Percentiles rank a stretch among this genome's conserved stretches.
Conservation (phyloP, 1,139 yeast species). For the Candida pseudoviswanathii region DNA sequence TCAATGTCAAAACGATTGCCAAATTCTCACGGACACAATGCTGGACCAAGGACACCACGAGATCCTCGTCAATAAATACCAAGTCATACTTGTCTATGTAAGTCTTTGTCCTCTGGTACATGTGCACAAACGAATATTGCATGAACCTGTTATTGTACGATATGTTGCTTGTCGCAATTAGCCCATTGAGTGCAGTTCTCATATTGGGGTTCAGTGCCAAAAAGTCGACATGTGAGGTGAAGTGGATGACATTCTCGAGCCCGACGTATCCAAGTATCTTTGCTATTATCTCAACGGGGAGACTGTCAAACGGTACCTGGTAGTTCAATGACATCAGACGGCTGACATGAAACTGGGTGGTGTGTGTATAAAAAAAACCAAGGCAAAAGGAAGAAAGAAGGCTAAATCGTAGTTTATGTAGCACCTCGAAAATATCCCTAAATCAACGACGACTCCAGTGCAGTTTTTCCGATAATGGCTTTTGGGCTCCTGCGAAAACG, state of each 20-base stretch:
- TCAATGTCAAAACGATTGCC: conserved; percentile 18
- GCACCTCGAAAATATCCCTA: neutral
- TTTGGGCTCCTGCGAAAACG: neutral
- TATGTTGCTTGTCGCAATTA: conserved; percentile 11
- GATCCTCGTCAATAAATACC: conserved; percentile 9
- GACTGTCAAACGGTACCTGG: neutral
- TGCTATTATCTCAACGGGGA: conserved; percentile 15
- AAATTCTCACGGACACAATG: conserved; percentile 9
- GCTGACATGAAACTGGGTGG: neutral
- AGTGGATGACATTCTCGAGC: conserved; percentile 12
- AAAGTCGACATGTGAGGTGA: conserved; percentile 10
- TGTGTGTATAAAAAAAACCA: neutral
- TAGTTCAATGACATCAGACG: neutral
- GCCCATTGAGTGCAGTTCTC: conserved; percentile 9
- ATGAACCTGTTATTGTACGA: conserved; percentile 17
- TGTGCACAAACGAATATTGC: conserved; percentile 17
- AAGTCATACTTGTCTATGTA: conserved; percentile 15
- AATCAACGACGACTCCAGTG: neutral
- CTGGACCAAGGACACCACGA: conserved; percentile 7
- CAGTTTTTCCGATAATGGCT: neutral
- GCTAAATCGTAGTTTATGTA: neutral
- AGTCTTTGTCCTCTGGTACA: conserved; percentile 18
- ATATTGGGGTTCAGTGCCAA: conserved; percentile 11
- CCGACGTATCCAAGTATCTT: conserved; percentile 10
- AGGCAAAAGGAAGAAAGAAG: neutral